These are phyloP conservation scores for Choanephora cucurbitarum DNA, from an alignment of 371 early-diverging fungal species.

Conservation along the genomic window DNA sequence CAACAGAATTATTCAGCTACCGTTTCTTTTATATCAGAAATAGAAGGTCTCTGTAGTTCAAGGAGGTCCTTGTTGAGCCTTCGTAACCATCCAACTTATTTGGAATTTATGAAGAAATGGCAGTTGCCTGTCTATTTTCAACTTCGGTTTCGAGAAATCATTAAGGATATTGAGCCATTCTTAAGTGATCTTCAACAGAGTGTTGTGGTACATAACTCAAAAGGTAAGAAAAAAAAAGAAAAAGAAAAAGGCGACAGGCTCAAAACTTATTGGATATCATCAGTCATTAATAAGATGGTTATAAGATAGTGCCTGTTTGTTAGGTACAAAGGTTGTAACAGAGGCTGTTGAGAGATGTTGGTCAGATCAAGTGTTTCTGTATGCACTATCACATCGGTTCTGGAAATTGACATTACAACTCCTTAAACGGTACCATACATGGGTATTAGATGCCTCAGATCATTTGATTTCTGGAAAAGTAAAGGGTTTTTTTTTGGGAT, in stretches of 20 bases:
- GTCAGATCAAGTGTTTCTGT: conserved; percentile 67
- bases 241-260: not conserved
- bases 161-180: conserved; percentile 48
- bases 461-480: not conserved
- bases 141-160: conserved; percentile 63
- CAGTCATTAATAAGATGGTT: not conserved
- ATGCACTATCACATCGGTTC: conserved; percentile 63
- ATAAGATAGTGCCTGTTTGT: conserved; percentile 24
- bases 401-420: conserved; percentile 81
- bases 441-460: conserved; percentile 30
- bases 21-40: conserved; percentile 58
- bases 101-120: conserved; percentile 77
- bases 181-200: conserved; percentile 24
- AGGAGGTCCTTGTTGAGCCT: conserved; percentile 55
- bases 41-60: conserved; percentile 58
- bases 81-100: conserved; percentile 61
- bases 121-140: conserved; percentile 77
- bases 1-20: conserved; percentile 66
- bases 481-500: conserved; percentile 6
- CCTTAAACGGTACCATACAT: conserved; percentile 49
- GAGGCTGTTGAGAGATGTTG: conserved; percentile 65
- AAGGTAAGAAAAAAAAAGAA: not conserved
- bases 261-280: not conserved
- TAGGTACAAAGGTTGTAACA: conserved; percentile 54
- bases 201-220: conserved; percentile 2